Conservation (phyloP, 2,329 filamentous ascomycete species). For the Ilyonectria sp. region DNA sequence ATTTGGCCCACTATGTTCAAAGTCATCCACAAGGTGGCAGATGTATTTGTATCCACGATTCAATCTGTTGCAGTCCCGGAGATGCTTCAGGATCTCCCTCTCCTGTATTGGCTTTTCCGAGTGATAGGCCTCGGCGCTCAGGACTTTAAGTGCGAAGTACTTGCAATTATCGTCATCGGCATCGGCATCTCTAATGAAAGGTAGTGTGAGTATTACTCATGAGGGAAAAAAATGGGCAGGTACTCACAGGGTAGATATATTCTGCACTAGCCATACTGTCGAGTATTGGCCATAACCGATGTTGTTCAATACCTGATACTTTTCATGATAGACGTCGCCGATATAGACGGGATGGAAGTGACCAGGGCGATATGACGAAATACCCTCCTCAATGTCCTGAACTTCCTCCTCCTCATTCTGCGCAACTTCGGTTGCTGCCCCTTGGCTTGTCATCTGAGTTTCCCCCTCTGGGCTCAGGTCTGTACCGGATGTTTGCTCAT, state of each 20-base stretch:
- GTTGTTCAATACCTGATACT: conserved; percentile 36
- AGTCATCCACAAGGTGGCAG: conserved; percentile 41
- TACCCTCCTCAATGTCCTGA: conserved; percentile 26
- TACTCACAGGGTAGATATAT: conserved; percentile 21
- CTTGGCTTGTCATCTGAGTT: too few species aligned
- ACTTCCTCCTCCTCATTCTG: neutral
- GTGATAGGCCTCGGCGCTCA: conserved; percentile 38
- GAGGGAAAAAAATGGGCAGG: too few species aligned
- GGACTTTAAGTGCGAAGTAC: conserved; percentile 48
- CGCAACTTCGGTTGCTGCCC: too few species aligned
- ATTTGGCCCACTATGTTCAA: conserved; percentile 50
- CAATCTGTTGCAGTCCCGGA: conserved; percentile 26
- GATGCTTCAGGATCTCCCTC: conserved; percentile 34
- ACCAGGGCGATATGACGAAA: conserved; percentile 20
- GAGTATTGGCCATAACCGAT: conserved; percentile 40
- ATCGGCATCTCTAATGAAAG: too few species aligned
- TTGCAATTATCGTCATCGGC: neutral
- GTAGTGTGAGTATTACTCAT: too few species aligned
- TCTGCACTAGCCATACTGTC: conserved; percentile 38
- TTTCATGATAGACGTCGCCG: conserved; percentile 29
- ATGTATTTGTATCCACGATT: conserved; percentile 26
- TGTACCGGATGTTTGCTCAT: too few species aligned
- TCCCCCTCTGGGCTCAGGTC: too few species aligned
- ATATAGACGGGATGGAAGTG: conserved; percentile 39
- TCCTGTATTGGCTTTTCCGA: conserved; percentile 36